Percentiles rank a stretch among this genome's conserved stretches.
phyloP scores from a whole-genome alignment of 106 monocot species.

The Amphibolis antarctica region DNA sequence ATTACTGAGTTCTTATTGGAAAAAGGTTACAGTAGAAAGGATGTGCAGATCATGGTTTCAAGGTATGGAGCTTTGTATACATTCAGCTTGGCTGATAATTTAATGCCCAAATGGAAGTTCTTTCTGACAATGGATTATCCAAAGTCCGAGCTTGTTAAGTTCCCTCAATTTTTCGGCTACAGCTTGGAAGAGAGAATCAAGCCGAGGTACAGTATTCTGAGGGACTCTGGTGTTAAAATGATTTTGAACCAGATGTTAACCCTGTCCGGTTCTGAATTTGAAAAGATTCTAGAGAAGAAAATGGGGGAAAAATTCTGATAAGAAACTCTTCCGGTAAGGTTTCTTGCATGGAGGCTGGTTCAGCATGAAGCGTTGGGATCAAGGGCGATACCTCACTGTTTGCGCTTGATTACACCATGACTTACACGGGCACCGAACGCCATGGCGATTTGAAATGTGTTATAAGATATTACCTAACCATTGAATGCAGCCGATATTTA shows the following conservation, averaged over 20 bases:
- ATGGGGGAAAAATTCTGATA: slow-evolving; percentile 13
- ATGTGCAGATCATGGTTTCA: slow-evolving; percentile 62
- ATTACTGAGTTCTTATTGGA: slow-evolving; percentile 81
- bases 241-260: slow-evolving; percentile 75
- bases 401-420: no score
- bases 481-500: no score
- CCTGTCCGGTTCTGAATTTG: slow-evolving; percentile 40
- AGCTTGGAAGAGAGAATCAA: slow-evolving; percentile 70
- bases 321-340: neutral
- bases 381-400: no score
- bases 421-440: no score
- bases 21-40: slow-evolving; percentile 51
- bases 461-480: no score
- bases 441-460: no score
- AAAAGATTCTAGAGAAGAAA: slow-evolving; percentile 44
- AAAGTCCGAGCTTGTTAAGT: slow-evolving; percentile 68
- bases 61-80: slow-evolving; percentile 78
- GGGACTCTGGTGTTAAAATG: slow-evolving; percentile 39
- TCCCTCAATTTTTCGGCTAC: slow-evolving; percentile 91
- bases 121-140: slow-evolving; percentile 75
- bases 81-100: slow-evolving; percentile 62
- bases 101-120: slow-evolving; percentile 87
- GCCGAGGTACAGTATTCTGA: slow-evolving; percentile 45
- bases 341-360: no score
- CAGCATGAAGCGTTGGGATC: no score